phyloP scores from a whole-genome alignment of 805 yeast genomes.

The Zygoascus bituminiphila region DNA sequence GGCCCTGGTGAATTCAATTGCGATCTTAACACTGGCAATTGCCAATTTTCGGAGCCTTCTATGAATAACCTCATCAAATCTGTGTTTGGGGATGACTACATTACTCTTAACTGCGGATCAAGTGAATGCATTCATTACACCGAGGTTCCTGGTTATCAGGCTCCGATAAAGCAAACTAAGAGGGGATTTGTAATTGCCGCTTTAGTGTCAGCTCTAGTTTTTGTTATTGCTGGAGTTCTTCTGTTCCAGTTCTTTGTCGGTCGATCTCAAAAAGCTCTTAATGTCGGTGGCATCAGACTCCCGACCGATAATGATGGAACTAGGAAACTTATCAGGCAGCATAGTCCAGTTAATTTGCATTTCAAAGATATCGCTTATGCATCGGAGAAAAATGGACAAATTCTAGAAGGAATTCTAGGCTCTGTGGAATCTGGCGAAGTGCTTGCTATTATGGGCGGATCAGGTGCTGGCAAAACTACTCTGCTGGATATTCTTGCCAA shows the following conservation, averaged over 20 bases:
- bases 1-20: constrained; percentile 95
- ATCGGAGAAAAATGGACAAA: constrained; percentile 33
- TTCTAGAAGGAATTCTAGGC: constrained; percentile 64
- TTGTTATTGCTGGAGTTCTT: constrained; percentile 13
- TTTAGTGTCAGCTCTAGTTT: constrained; percentile 15
- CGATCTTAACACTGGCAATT: constrained; percentile 50
- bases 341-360: constrained; percentile 62
- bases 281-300: constrained; percentile 16
- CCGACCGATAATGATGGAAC: constrained; percentile 35
- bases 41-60: constrained; percentile 87
- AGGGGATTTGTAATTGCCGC: constrained; percentile 19
- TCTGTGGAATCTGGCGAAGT: constrained; percentile 79
- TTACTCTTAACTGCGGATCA: constrained; percentile 68
- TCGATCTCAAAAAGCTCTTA: constrained; percentile 13
- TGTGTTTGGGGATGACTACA: constrained; percentile 92
- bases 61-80: constrained; percentile 87
- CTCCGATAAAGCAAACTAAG: constrained; percentile 42
- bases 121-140: constrained; percentile 91
- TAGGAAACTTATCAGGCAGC: constrained; percentile 43
- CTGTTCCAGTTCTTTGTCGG: constrained; percentile 14
- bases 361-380: constrained; percentile 69
- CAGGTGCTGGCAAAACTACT: constrained; percentile 98
- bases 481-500: constrained; percentile 84
- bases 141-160: constrained; percentile 82
- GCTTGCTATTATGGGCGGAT: constrained; percentile 95